A percentile compares a stretch with the other conserved stretches of the same genome.
These are phyloP conservation scores for Clarireedia homoeocarpa DNA, from an alignment of 2,329 filamentous ascomycete species.

Conservation along the genomic window DNA sequence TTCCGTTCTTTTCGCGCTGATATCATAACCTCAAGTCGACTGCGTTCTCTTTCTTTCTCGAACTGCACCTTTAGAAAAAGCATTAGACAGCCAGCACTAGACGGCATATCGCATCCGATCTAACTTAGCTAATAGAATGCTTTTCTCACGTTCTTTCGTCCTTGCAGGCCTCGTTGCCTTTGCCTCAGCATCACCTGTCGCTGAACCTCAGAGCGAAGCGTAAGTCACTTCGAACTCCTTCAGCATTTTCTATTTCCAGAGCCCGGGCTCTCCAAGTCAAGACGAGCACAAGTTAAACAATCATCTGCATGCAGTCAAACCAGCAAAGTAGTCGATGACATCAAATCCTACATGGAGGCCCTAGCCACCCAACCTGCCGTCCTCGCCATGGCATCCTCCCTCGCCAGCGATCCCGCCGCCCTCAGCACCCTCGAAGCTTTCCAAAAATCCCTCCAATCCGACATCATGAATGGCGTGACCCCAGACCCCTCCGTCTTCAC, in stretches of 20 bases:
- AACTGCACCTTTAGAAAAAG: neutral
- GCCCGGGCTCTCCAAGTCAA: neutral
- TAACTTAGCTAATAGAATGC: neutral
- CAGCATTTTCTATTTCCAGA: neutral
- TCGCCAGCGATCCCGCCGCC: slow-evolving; percentile 8
- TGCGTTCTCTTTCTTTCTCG: neutral
- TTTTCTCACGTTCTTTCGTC: neutral
- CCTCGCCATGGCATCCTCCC: slow-evolving; percentile 3
- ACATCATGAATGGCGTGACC: neutral
- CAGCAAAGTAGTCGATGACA: slow-evolving; percentile 1
- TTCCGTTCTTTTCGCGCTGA: no score
- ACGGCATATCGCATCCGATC: neutral
- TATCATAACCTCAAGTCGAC: neutral
- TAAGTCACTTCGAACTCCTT: neutral
- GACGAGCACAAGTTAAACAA: neutral
- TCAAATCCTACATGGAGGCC: slow-evolving; percentile 1
- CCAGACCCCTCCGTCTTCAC: slow-evolving; percentile 1
- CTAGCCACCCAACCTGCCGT: slow-evolving; percentile 9
- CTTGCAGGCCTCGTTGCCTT: slow-evolving; percentile 4
- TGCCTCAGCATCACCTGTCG: slow-evolving; percentile 4
- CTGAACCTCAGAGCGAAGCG: slow-evolving; percentile 4
- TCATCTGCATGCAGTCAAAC: slow-evolving; percentile 2
- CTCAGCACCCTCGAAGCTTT: slow-evolving; percentile 2
- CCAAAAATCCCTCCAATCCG: neutral
- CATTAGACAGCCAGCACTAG: neutral